Percentiles rank a stretch among this genome's conserved stretches.
These are phyloP conservation scores for Madurella fahalii DNA, from an alignment of 2,329 filamentous ascomycete species.

Conservation along the genomic window DNA sequence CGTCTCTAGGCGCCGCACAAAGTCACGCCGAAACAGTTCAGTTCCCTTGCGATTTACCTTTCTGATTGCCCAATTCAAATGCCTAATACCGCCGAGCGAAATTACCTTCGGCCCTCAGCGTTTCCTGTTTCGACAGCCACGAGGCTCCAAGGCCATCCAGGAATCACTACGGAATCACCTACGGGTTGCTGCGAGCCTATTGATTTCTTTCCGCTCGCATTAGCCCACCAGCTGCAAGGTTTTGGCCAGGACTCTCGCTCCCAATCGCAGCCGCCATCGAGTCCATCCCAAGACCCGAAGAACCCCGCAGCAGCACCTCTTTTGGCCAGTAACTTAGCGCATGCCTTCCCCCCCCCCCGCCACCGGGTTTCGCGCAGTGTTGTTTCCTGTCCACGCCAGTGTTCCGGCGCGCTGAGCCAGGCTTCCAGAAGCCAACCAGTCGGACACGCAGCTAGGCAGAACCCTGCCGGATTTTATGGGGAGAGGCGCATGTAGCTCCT, in stretches of 20 bases:
- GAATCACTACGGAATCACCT: no score
- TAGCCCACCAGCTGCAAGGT: conserved; percentile 1
- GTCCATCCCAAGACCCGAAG: neutral
- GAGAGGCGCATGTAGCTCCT: neutral
- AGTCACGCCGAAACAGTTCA: no score
- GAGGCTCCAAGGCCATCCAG: no score
- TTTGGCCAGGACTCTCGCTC: neutral
- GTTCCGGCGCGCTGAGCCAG: neutral
- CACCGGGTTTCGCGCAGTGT: neutral
- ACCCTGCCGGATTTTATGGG: conserved; percentile 8
- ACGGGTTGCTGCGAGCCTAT: neutral
- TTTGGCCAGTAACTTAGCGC: conserved; percentile 1
- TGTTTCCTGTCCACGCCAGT: neutral
- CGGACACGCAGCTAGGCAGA: conserved; percentile 3
- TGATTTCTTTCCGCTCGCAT: neutral
- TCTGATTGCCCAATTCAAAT: no score
- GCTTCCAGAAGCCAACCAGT: conserved; percentile 4
- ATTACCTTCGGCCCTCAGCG: no score
- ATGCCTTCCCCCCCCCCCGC: no score
- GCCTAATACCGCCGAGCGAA: no score
- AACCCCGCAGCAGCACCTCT: conserved; percentile 1
- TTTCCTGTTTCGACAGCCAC: no score
- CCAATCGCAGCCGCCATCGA: neutral
- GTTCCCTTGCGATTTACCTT: no score
- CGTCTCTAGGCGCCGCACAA: no score